Conservation (phyloP, 495 filamentous ascomycete genomes). For the Penicillium manginii region DNA sequence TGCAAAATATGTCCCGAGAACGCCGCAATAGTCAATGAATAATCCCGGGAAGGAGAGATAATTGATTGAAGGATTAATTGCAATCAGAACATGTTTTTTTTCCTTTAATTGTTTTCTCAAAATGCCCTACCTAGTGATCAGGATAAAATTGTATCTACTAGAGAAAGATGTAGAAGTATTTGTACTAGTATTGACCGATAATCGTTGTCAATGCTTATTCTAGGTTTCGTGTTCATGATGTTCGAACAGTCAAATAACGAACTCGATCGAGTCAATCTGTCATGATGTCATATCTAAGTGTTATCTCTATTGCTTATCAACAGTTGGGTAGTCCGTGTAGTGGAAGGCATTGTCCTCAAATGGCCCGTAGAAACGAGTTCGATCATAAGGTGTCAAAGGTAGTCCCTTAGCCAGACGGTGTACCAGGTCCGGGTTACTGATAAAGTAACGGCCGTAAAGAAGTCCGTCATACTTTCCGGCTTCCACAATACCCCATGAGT, state of each 20-base stretch:
- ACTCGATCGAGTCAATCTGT: constrained; percentile 7
- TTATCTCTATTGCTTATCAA: constrained; percentile 13
- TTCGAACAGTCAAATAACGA: neutral
- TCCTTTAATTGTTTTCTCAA: too few relatives aligned
- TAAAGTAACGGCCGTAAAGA: constrained; percentile 66
- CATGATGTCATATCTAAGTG: constrained; percentile 6
- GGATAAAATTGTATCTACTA: too few relatives aligned
- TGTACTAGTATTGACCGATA: too few relatives aligned
- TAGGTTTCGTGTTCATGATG: too few relatives aligned
- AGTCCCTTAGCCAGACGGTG: constrained; percentile 60
- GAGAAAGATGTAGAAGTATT: too few relatives aligned
- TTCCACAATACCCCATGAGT: constrained; percentile 49
- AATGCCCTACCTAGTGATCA: too few relatives aligned
- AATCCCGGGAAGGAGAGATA: too few relatives aligned
- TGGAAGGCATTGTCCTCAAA: constrained; percentile 40
- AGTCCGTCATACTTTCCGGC: constrained; percentile 43
- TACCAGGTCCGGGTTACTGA: constrained; percentile 69
- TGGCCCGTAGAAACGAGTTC: constrained; percentile 60
- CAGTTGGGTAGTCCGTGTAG: constrained; percentile 37
- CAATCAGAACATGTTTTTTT: too few relatives aligned
- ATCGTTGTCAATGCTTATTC: too few relatives aligned
- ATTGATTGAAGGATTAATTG: too few relatives aligned
- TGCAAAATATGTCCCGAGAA: too few relatives aligned
- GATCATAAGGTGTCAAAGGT: constrained; percentile 57
- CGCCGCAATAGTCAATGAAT: too few relatives aligned